These are phyloP conservation scores for Bremia lactucae DNA, from an alignment of 352 stramenopile species.

Conservation along the genomic window DNA sequence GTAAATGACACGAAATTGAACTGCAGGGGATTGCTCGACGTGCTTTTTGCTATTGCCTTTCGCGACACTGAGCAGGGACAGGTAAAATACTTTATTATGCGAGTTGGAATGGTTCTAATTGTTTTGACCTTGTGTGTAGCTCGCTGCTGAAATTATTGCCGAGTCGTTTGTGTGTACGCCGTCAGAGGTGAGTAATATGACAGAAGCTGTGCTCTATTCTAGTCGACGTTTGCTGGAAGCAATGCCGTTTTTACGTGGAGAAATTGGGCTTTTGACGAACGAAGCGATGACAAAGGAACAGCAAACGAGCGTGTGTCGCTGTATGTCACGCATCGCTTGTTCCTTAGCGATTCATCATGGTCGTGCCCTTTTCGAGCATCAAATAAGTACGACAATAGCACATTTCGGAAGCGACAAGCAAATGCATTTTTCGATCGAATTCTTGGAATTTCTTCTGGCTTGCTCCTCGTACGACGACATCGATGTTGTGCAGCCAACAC, in stretches of 20 bases:
- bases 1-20: too few relatives aligned
- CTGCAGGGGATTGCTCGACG: constrained; percentile 29
- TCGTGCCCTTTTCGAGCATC: constrained; percentile 18
- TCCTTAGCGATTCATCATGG: constrained; percentile 39
- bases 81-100: constrained; percentile 13
- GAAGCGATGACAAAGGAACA: constrained; percentile 12
- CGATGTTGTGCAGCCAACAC: constrained; percentile 50
- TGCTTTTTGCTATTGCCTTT: constrained; percentile 24
- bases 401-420: neutral
- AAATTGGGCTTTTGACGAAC: neutral
- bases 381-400: neutral
- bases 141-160: constrained; percentile 46
- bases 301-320: constrained; percentile 19
- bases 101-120: neutral
- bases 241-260: constrained; percentile 13
- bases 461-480: constrained; percentile 49
- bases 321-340: constrained; percentile 36
- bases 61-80: constrained; percentile 29
- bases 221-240: constrained; percentile 17
- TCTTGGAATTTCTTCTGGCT: constrained; percentile 51
- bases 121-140: constrained; percentile 17
- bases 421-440: constrained; percentile 15
- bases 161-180: constrained; percentile 40
- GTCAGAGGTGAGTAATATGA: constrained; percentile 11
- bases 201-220: constrained; percentile 22